A percentile compares a stretch with the other conserved stretches of the same genome.
These are phyloP conservation scores for Glebionis coronaria DNA, from an alignment of 129 eudicot species.

Conservation along the genomic window DNA sequence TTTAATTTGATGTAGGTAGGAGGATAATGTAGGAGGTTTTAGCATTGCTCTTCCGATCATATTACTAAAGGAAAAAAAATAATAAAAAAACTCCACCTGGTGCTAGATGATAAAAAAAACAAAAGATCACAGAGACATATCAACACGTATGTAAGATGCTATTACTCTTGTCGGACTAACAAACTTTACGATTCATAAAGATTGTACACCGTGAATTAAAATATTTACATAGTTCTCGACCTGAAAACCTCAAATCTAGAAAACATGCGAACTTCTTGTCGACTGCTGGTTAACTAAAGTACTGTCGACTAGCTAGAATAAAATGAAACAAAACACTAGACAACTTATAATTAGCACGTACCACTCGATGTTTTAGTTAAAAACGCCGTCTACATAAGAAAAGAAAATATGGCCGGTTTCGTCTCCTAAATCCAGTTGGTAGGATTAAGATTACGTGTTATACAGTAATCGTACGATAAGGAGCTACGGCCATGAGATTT, in stretches of 20 bases:
- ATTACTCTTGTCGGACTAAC: neutral
- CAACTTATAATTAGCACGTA: neutral
- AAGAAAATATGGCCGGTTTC: slow-evolving; percentile 2
- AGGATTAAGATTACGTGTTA: slow-evolving; percentile 23
- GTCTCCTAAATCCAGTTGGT: neutral
- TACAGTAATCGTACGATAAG: slow-evolving; percentile 53
- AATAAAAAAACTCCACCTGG: neutral
- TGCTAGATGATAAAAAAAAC: neutral
- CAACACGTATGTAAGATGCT: neutral
- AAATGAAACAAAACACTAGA: slow-evolving; percentile 12
- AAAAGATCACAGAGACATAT: neutral
- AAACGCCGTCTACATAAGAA: slow-evolving; percentile 22
- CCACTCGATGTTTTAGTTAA: slow-evolving; percentile 14
- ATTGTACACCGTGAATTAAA: slow-evolving; percentile 13
- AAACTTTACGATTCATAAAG: slow-evolving; percentile 1
- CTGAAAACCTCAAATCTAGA: slow-evolving; percentile 13
- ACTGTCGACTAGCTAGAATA: neutral
- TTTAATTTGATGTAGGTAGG: too few species aligned
- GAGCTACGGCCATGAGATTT: slow-evolving; percentile 32
- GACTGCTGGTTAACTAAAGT: slow-evolving; percentile 1
- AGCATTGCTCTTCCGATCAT: too few species aligned
- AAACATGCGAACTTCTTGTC: slow-evolving; percentile 9
- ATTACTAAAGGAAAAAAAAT: too few species aligned
- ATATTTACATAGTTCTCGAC: slow-evolving; percentile 11
- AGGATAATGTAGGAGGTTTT: too few species aligned